Conservation (phyloP, 2,329 filamentous ascomycete genomes). For the Elsinoe ampelina region DNA sequence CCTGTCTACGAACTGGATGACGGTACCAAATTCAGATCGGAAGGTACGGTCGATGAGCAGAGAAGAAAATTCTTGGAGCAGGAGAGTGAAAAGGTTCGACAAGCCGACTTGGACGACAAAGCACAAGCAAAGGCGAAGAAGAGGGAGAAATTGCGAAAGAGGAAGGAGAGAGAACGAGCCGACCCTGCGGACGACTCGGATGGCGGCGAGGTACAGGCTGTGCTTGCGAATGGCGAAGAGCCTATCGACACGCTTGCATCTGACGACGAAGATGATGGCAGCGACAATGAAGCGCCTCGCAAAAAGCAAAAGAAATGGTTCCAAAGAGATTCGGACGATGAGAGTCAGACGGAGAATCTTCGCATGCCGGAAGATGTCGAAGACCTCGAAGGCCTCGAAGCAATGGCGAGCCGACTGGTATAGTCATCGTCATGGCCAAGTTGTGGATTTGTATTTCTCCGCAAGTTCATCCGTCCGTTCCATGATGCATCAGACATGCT, state of each 20-base stretch:
- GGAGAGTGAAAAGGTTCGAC: conserved; percentile 61
- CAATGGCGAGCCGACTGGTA: conserved; percentile 63
- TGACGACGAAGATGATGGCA: conserved; percentile 33
- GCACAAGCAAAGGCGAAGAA: conserved; percentile 66
- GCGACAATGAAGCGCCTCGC: conserved; percentile 38
- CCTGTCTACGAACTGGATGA: conserved; percentile 80
- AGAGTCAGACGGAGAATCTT: conserved; percentile 36
- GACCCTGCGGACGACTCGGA: conserved; percentile 35
- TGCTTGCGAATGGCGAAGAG: conserved; percentile 24
- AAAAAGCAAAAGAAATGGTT: conserved; percentile 75
- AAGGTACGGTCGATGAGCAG: conserved; percentile 68
- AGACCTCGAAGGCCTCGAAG: conserved; percentile 70
- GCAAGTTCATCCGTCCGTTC: not conserved
- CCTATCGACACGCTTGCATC: conserved; percentile 17
- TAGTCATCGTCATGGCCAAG: conserved; percentile 20
- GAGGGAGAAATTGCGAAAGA: conserved; percentile 64
- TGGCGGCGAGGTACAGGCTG: conserved; percentile 23
- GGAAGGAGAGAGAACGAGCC: conserved; percentile 55
- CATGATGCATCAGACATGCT: not conserved
- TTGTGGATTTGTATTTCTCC: conserved; percentile 1
- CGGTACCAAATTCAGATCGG: conserved; percentile 67
- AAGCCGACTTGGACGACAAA: conserved; percentile 78
- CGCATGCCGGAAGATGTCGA: conserved; percentile 59
- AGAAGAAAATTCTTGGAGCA: conserved; percentile 66
- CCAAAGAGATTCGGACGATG: conserved; percentile 53